phyloP scores from a whole-genome alignment of 495 filamentous ascomycete species.

The Achaetomiella virescens region DNA sequence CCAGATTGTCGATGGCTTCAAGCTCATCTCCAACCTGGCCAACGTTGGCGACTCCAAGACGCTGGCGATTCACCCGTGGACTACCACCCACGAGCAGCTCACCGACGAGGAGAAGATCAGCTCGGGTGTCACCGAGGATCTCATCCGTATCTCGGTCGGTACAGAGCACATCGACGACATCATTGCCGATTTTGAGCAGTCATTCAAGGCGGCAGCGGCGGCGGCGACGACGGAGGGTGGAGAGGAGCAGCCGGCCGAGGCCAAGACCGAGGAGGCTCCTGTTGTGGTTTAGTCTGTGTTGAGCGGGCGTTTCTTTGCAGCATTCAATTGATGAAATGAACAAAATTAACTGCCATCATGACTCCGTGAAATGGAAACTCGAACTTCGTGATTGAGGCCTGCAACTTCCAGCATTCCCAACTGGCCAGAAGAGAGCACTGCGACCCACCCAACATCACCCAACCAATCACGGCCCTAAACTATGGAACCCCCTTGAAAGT shows the following conservation, averaged over 20 bases:
- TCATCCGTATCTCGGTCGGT: conserved; percentile 93
- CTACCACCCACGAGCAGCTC: conserved; percentile 93
- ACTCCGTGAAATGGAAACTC: no score
- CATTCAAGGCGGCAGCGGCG: conserved; percentile 52
- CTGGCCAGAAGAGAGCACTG: no score
- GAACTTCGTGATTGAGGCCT: no score
- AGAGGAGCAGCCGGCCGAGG: conserved; percentile 13
- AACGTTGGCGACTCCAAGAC: conserved; percentile 82
- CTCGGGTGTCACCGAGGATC: conserved; percentile 85
- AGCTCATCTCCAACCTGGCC: conserved; percentile 86
- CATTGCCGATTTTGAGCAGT: conserved; percentile 91
- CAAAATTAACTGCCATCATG: no score
- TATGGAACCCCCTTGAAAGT: not conserved
- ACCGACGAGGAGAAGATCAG: conserved; percentile 71
- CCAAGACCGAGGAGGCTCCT: conserved; percentile 34
- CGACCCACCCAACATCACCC: not conserved
- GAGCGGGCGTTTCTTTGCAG: not conserved
- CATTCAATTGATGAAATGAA: not conserved
- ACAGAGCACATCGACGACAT: conserved; percentile 99
- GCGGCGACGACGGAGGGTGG: conserved; percentile 23
- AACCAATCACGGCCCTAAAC: conserved; percentile 1
- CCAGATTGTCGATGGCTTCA: conserved; percentile 88
- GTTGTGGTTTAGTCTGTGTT: conserved; percentile 28
- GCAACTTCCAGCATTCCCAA: no score
- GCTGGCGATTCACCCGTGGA: conserved; percentile 93